These are phyloP conservation scores for Colletotrichum sublineola DNA, from an alignment of 2,329 filamentous ascomycete genomes.

Conservation along the genomic window DNA sequence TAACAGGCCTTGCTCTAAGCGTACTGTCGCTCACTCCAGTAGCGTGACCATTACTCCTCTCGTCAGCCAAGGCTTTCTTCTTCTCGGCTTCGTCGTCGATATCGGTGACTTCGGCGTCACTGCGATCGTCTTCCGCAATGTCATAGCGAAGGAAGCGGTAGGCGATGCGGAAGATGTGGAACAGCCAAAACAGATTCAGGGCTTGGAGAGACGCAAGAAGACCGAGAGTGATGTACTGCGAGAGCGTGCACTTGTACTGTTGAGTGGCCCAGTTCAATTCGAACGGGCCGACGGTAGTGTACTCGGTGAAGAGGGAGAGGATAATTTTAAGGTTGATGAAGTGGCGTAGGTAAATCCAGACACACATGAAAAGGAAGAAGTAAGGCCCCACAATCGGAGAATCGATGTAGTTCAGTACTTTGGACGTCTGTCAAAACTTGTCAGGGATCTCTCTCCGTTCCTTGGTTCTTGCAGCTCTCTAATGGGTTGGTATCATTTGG, in stretches of 20 bases:
- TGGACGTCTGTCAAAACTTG: conserved; percentile 75
- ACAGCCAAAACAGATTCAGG: conserved; percentile 86
- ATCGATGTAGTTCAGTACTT: conserved; percentile 92
- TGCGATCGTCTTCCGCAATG: conserved; percentile 77
- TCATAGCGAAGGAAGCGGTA: conserved; percentile 76
- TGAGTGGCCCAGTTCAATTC: conserved; percentile 81
- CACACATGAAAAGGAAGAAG: conserved; percentile 83
- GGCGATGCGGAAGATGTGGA: conserved; percentile 80
- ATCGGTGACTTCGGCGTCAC: conserved; percentile 75
- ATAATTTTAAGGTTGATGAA: conserved; percentile 85
- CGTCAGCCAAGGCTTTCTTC: conserved; percentile 37
- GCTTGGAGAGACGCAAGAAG: conserved; percentile 78
- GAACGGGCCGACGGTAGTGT: conserved; percentile 80
- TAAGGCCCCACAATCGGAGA: conserved; percentile 83
- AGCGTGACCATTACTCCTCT: conserved; percentile 37
- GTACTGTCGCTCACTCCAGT: conserved; percentile 31
- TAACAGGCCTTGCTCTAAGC: conserved; percentile 24
- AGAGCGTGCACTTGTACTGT: conserved; percentile 82
- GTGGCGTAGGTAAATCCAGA: conserved; percentile 93
- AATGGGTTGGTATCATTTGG: not conserved
- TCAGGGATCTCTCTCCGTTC: conserved; percentile 31
- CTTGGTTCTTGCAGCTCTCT: no score
- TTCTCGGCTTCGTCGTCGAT: conserved; percentile 50
- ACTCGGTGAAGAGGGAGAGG: conserved; percentile 80
- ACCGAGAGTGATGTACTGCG: conserved; percentile 74